Base-by-base conservation (phyloP, 192 early-diverging fungal species). In the Linnemannia elongata region DNA sequence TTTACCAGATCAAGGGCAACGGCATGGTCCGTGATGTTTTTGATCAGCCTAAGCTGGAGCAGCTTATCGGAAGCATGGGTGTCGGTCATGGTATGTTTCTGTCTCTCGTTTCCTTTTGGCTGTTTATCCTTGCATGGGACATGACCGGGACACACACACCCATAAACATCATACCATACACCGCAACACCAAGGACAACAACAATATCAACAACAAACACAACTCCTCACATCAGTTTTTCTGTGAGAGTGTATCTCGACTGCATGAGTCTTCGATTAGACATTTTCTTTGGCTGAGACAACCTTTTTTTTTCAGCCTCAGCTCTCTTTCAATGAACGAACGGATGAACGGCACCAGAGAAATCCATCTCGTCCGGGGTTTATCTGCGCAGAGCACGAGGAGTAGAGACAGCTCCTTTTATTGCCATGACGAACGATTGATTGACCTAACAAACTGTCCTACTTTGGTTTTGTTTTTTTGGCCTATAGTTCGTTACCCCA, bases 1-100 rank as follows among this genome's bases (percentile, higher is more conserved):
- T 99, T 87, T 98, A 96, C 91, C 99, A 99, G 90, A 97, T 97
- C 93, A 99, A 99, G 89, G 98, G 96, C 77, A 99, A 97, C 89
- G 99, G 99, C 72, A 98, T 99, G 98, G 98, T 99, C 45, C 94
- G 97, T 76, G 98, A 99, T 90, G 97, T 99, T 38, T 99, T 99
- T 89, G 92, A 95, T 42, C 92, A 94, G 44, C 80, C 93, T 76
- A 94, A 97, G 81, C 90, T 99, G 76, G 90, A 93, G 77, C 91
- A 91, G 66, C 91, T 99, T 72, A 79, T 93, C 54, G 99, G 99
- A 27, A 93, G 89, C 88, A 95, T 99, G 93, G 99, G 98, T 74
- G 93, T 99, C 80, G 97, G 96, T 12, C 99, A 99, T 89, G 97
- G 98, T 99, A 94, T 90, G 92, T 88, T 81, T 77, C 38, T 39